phyloP scores from a whole-genome alignment of 371 early-diverging fungal species.

The Smittium mucronatum region DNA sequence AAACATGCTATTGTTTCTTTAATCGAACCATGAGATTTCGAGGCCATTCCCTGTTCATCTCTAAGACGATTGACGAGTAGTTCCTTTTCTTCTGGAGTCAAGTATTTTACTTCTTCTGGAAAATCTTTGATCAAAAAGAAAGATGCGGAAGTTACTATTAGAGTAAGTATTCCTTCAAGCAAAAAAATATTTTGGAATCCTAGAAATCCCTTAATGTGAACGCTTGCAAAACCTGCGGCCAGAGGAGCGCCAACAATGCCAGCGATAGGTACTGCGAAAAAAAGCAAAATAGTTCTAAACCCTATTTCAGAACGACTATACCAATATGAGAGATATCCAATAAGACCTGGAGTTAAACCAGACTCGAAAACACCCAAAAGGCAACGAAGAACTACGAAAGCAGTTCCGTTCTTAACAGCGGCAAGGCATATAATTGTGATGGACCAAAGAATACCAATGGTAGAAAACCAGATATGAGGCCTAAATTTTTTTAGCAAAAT shows the following conservation, averaged over 20 bases:
- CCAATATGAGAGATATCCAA: conserved; percentile 10
- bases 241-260: conserved; percentile 2
- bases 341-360: conserved; percentile 9
- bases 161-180: conserved; percentile 9
- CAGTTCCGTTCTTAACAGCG: background rate
- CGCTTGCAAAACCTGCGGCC: background rate
- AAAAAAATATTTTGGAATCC: conserved; percentile 9
- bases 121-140: conserved; percentile 3
- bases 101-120: background rate
- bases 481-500: background rate
- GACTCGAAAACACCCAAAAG: conserved; percentile 9
- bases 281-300: background rate
- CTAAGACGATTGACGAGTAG: background rate
- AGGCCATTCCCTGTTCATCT: conserved; percentile 2
- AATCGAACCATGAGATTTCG: background rate
- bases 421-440: conserved; percentile 4
- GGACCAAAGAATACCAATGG: conserved; percentile 1
- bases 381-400: background rate
- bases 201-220: background rate
- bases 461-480: conserved; percentile 5
- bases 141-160: background rate
- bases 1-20: background rate
- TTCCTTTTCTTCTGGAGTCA: conserved; percentile 9
- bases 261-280: background rate
- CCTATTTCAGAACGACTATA: conserved; percentile 3